Evolutionary conservation across 2,329 filamentous ascomycete species (phyloP), one percentile per base, ranked within the genome.

Genomic region (Periconia sp.): DNA sequence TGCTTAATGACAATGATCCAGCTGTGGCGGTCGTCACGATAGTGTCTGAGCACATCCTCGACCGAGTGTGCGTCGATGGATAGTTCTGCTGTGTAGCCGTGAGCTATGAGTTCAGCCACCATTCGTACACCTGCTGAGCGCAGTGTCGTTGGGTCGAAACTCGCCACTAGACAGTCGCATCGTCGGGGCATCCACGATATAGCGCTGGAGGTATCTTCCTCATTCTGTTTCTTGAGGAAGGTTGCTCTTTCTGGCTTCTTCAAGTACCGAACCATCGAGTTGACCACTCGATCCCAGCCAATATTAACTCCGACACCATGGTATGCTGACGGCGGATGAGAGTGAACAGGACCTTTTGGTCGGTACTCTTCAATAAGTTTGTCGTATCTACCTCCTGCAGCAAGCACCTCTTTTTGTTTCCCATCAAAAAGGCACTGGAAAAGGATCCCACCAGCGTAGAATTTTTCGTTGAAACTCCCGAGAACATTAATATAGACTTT

Each of bases 271-370:
- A 64, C 65, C 69, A 90, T 85, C 1, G 80, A 80, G 41, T 84
- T 84, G 7, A 87, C 87, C 3, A 96, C 79, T 53, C 88, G 85
- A 64, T 97, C 92, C 86, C 92, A 95, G 20, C 90, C 90, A 41
- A 97, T 78, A 66, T 92, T 95, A 69, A 97, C 93, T 1, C 95
- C 94, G 11, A 97, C 94, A 6, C 91, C 93, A 68, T 95, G 91
- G 18, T 85, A 85, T 2, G 73, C 61, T 2, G 56, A 56, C 9
- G 56, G 58, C 8, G 60, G 49, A 18, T 68, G 83, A 79, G 52
- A 58, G 44, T 82, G 83, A 20, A 80, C 82, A 41, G 85, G 80
- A 41, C 86, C 83, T 58, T 86, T 88, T 6, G 90, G 89, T 9
- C 87, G 84, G 66, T 95, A 90, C 56, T 95, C 90, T 69, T 87